phyloP scores from a whole-genome alignment of 345 rosid species.

The Sonneratia caseolaris region DNA sequence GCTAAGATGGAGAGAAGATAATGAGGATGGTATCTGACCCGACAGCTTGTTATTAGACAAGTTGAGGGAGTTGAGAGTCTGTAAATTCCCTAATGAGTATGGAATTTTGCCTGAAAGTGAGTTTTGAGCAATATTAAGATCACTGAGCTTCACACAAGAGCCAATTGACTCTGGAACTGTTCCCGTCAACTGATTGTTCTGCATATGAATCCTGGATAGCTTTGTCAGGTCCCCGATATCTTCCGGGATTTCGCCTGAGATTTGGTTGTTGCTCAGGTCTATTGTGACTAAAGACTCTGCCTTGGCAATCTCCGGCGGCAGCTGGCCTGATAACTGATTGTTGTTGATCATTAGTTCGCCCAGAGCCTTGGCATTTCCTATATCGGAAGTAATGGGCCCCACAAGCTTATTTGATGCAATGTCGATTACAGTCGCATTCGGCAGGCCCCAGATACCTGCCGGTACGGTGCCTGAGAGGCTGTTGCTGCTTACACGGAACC shows the following conservation, averaged over 20 bases:
- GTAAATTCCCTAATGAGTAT: constrained; percentile 51
- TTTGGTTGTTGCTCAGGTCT: constrained; percentile 45
- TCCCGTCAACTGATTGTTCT: constrained; percentile 51
- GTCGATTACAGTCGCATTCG: constrained; percentile 51
- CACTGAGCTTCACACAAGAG: constrained; percentile 48
- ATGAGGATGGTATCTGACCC: constrained; percentile 55
- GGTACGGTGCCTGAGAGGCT: constrained; percentile 64
- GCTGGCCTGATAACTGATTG: constrained; percentile 59
- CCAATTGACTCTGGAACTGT: constrained; percentile 54
- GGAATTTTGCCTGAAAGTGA: constrained; percentile 62
- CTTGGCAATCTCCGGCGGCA: constrained; percentile 58
- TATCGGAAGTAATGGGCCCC: constrained; percentile 50
- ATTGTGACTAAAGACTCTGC: constrained; percentile 31
- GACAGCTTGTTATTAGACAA: constrained; percentile 54
- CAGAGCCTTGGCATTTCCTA: constrained; percentile 45
- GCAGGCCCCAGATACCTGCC: constrained; percentile 75
- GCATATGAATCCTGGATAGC: constrained; percentile 47
- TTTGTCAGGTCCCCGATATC: constrained; percentile 42
- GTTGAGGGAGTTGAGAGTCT: constrained; percentile 58
- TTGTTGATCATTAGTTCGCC: constrained; percentile 30
- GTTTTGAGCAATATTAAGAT: constrained; percentile 59
- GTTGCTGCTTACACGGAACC: constrained; percentile 71
- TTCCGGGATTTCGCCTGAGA: constrained; percentile 53
- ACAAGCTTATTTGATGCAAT: constrained; percentile 40
- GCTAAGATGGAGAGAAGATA: constrained; percentile 60